Evolutionary conservation across 768 basidiomycete species (phyloP), one percentile per base, ranked within the genome.

Genomic region (Hygrophoropsis aurantiaca): DNA sequence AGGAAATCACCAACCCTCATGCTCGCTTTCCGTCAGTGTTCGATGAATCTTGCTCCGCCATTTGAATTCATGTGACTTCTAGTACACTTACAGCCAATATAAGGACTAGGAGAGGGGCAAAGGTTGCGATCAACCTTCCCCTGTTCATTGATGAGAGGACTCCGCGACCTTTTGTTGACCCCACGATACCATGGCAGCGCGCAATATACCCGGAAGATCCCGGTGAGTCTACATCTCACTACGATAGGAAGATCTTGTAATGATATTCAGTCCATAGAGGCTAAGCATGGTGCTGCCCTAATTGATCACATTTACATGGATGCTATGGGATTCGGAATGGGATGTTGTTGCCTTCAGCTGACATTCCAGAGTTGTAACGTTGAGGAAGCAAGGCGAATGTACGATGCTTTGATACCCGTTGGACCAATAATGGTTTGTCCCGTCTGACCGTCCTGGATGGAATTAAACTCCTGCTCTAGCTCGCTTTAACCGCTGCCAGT

Each of bases 281-380:
- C 94, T 1, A 90, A 85, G 68, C 77, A 84, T 52, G 94, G 94
- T 2, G 92, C 94, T 4, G 94, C 94, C 13, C 75, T 91, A 27
- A 73, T 75, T 25, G 85, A 95, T 63, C 94, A 98, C 66, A 90
- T 99, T 53, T 98, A 98, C 64, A 80, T 98, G 74, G 97, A 99
- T 65, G 94, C 97, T 8, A 98, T 98, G 97, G 95, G 94, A 23
- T 99, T 99, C 65, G 97, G 97, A 39, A 99, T 98, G 97, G 97
- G 97, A 5, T 98, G 95, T 56, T 95, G 92, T 59, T 98, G 97
- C 67, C 75, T 99, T 42, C 97, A 99, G 60, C 77, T 98, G 51
- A 99, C 97, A 11, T 97, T 98, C 72, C 97, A 99, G 67, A 87
- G 94, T 3, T 97, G 92, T 68, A 93, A 92, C 70, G 84, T 99